Evolutionary conservation across 1,284 basidiomycete species (phyloP), one percentile per base, ranked within the genome.

Genomic region (Marasmius sp.): DNA sequence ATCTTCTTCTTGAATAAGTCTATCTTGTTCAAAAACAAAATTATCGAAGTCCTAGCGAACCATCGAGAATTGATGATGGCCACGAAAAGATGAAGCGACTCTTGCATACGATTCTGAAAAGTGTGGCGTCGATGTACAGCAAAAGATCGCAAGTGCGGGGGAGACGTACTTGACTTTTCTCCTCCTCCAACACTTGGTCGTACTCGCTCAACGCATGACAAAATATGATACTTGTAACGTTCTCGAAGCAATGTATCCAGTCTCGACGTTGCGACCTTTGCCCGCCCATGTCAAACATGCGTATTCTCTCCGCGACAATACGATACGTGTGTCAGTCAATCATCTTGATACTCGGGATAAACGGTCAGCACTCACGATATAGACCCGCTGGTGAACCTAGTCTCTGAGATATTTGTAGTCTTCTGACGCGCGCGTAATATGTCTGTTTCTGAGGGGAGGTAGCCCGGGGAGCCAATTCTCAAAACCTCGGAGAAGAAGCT

Each of bases 1-100:
- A 98, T 80, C 75, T 98, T 98, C 68, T 82, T 85, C 81, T 95
- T 96, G 84, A 98, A 98, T 2, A 97, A 89, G 70, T 97, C 95
- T 60, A 96, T 96, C 83, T 97, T 97, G 79, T 97, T 98, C 59
- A 97, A 74, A 81, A 97, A 96, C 16, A 98, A 75, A 67, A 98
- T 97, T 63, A 98, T 93, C 0, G 92, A 94, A 14, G 94, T 96
- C 55, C 94, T 85, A 34, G 94, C 77, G 81, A 99, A 99, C 97
- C 97, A 98, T 53, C 94, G 81, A n/a, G 94, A 95, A 78, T 98
- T 98, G 81, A 98, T 95, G 41, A 99, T 93, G 1, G 89, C 92
- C 75, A 98, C 95, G 69, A 99, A 99, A 10, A 99, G 83, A 6
- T 95, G 87, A 0, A 99, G 82, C 0, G 92, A 94, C 74, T 99